phyloP scores from a whole-genome alignment of 768 basidiomycete genomes.

The Exidia glandulosa region DNA sequence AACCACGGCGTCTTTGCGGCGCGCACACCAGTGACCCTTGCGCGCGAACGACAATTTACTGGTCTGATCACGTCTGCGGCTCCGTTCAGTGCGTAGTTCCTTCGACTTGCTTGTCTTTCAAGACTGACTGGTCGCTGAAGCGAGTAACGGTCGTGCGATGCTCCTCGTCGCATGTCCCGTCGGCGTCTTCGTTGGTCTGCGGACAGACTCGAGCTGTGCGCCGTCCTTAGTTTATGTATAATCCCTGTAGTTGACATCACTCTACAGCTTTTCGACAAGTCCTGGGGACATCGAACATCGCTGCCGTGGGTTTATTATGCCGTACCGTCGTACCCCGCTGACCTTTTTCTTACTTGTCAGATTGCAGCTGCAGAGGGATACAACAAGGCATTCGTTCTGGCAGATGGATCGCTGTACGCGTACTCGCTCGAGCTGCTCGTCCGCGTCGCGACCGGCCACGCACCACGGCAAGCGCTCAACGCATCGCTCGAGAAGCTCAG shows the following conservation, averaged over 20 bases:
- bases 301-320: neutral
- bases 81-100: slow-evolving; percentile 44
- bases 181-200: slow-evolving; percentile 59
- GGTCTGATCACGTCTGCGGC: slow-evolving; percentile 52
- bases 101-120: neutral
- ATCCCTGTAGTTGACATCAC: neutral
- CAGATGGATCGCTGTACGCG: slow-evolving; percentile 43
- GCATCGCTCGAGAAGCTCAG: slow-evolving; percentile 53
- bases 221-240: neutral
- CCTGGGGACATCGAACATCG: slow-evolving; percentile 17
- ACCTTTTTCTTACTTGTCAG: slow-evolving; percentile 33
- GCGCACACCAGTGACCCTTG: slow-evolving; percentile 23
- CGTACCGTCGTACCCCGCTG: neutral
- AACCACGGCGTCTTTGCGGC: slow-evolving; percentile 54
- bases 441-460: slow-evolving; percentile 41
- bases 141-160: slow-evolving; percentile 38
- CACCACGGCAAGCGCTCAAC: slow-evolving; percentile 35
- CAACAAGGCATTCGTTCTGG: slow-evolving; percentile 59
- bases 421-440: slow-evolving; percentile 67
- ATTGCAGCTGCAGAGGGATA: slow-evolving; percentile 48
- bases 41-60: slow-evolving; percentile 28
- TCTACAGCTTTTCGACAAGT: slow-evolving; percentile 46
- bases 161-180: slow-evolving; percentile 53
- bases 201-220: slow-evolving; percentile 28
- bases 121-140: slow-evolving; percentile 21